A percentile compares a stretch with the other conserved stretches of the same genome.
Conservation (phyloP, 768 basidiomycete species). For the Dentipellis fragilis region DNA sequence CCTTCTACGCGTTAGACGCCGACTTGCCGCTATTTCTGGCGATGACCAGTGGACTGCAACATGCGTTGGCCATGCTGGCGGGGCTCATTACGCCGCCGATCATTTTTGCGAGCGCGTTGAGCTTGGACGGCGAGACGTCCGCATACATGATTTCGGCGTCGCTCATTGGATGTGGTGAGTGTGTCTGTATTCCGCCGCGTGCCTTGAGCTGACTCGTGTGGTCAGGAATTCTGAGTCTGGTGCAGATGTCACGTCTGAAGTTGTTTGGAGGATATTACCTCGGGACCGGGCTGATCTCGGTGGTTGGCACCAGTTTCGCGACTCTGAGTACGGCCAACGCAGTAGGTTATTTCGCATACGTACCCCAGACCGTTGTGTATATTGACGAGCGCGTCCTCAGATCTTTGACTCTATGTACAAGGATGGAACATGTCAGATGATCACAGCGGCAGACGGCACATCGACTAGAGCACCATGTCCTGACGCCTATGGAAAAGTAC, state of each 20-base stretch:
- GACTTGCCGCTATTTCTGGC: conserved; percentile 68
- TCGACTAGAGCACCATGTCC: conserved; percentile 55
- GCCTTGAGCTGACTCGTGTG: neutral
- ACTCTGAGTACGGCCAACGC: conserved; percentile 67
- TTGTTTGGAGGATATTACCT: conserved; percentile 57
- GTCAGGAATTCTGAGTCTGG: conserved; percentile 59
- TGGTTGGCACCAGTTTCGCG: conserved; percentile 76
- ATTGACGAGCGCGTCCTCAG: conserved; percentile 21
- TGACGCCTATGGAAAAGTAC: conserved; percentile 70
- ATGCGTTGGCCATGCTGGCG: conserved; percentile 75
- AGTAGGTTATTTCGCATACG: conserved; percentile 26
- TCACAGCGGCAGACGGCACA: conserved; percentile 45
- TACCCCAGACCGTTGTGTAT: neutral
- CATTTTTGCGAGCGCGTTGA: conserved; percentile 59
- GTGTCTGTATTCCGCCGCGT: neutral
- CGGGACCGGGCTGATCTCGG: conserved; percentile 73
- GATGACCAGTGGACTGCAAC: conserved; percentile 63
- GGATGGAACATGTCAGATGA: conserved; percentile 67
- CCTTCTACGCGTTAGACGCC: conserved; percentile 67
- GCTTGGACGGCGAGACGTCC: conserved; percentile 45
- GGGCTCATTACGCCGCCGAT: conserved; percentile 80
- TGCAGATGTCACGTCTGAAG: conserved; percentile 67
- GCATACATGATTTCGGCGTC: conserved; percentile 78
- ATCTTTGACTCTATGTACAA: conserved; percentile 71
- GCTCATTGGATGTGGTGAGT: conserved; percentile 66